Evolutionary conservation across 208 protist species (phyloP), one percentile per base, ranked within the genome.

Genomic region (Acanthamoeba rhysodes): DNA sequence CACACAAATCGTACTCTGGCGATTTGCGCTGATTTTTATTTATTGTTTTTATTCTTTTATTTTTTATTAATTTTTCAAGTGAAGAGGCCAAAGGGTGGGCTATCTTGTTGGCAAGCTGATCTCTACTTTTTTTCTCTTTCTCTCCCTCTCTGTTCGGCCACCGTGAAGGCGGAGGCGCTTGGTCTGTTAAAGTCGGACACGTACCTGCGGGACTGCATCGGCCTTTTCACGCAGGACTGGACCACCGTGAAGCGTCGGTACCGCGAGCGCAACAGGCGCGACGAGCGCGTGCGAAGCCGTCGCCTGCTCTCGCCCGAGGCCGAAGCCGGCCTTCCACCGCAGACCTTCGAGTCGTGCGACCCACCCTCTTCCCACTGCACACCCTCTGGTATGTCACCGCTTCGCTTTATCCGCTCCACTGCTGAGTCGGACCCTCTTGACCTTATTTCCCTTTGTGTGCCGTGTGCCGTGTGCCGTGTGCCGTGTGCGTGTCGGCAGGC

Each of bases 141-240:
- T 87, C 34, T 87, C 18, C 55, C 9, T 57, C 9, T 22, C 78
- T 32, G 59, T 57, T 87, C 34, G n/a, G n/a, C n/a, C n/a, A 3
- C 37, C 37, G 4, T 87, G 18, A n/a, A 94, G 90, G 90, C 59
- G 90, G 90, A 80, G 68, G 90, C 45, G 20, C 66, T 45, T 16
- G 12, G 66, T n/a, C 34, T 82, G 68, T 18, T 82, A 4, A 53
- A 45, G 37, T 14, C 64, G 16, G 66, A 64, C 90, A 22, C 32
- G 29, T 94, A 94, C n/a, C 27, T 94, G 45, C 68, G 90, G 14
- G 90, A 94, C 66, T 94, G 62, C 48, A 29, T 94, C 0, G 90
- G 53, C 16, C 53, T 94, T 8, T 94, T 94, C 41, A 48, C 66
- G 0, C 59, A 94, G 66, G 90, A 94, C 66, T 94, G 90, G 90